A percentile compares a stretch with the other conserved stretches of the same genome.
Conservation (phyloP, 306 rosid genomes). For the Biancaea sappan region DNA sequence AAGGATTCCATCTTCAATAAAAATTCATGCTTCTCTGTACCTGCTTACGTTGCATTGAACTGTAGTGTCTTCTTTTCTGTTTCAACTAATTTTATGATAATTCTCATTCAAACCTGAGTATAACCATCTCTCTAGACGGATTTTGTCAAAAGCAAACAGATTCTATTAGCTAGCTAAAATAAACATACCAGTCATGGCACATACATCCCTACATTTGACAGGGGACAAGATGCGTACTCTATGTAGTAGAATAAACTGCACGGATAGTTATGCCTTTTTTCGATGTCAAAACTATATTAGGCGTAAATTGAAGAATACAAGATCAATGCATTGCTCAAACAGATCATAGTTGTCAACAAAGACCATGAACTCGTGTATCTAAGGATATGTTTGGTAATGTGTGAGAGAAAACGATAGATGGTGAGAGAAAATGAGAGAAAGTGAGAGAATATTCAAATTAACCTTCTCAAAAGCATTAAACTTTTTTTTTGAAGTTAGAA, state of each 20-base stretch:
- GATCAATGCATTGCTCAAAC: neutral
- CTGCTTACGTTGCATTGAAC: neutral
- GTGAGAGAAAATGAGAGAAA: too few relatives aligned
- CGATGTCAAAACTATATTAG: neutral
- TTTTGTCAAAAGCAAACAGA: neutral
- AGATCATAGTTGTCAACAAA: neutral
- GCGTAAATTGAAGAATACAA: neutral
- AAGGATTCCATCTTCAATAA: slow-evolving; percentile 33
- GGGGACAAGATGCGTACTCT: neutral
- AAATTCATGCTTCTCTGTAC: slow-evolving; percentile 30
- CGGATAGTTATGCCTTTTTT: neutral
- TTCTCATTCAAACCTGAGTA: neutral
- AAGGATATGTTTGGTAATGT: too few relatives aligned
- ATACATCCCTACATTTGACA: neutral
- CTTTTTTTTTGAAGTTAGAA: too few relatives aligned
- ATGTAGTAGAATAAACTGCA: neutral
- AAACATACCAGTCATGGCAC: neutral
- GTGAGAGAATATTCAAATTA: too few relatives aligned
- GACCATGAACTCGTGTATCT: neutral
- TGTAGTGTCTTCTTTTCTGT: neutral
- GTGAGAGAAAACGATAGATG: too few relatives aligned
- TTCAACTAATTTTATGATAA: neutral
- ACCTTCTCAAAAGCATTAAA: too few relatives aligned
- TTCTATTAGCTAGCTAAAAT: neutral
- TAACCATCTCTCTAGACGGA: neutral